Conservation (phyloP, 805 yeast species). For the Metschnikowia koreensis region DNA sequence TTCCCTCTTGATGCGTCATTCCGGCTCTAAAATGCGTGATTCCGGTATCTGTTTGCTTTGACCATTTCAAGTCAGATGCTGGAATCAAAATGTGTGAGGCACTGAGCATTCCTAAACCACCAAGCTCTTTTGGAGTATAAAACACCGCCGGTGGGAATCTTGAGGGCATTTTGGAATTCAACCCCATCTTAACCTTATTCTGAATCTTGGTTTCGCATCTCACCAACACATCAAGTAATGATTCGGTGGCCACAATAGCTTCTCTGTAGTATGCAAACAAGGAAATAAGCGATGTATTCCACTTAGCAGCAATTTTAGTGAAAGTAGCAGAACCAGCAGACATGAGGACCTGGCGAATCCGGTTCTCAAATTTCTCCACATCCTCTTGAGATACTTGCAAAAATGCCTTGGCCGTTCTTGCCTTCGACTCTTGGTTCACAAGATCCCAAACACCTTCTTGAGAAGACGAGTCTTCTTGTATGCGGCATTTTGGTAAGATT, state of each 20-base stretch:
- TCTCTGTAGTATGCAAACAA: constrained; percentile 89
- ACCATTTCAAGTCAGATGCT: constrained; percentile 87
- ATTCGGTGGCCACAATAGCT: constrained; percentile 81
- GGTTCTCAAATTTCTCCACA: constrained; percentile 73
- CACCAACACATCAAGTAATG: constrained; percentile 76
- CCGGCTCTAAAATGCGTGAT: constrained; percentile 93
- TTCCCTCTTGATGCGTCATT: constrained; percentile 77
- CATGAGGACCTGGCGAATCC: constrained; percentile 88
- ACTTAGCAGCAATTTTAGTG: constrained; percentile 87
- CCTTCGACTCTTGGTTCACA: constrained; percentile 65
- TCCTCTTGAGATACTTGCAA: constrained; percentile 81
- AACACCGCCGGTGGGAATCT: constrained; percentile 98
- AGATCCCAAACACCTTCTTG: constrained; percentile 93
- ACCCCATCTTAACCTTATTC: constrained; percentile 89
- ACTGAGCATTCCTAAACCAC: constrained; percentile 97
- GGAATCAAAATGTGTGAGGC: constrained; percentile 96
- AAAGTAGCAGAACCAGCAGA: constrained; percentile 95
- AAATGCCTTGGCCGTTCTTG: constrained; percentile 84
- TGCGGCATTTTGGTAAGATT: constrained; percentile 71
- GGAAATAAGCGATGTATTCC: constrained; percentile 91
- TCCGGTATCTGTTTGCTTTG: constrained; percentile 91
- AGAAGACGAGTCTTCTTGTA: constrained; percentile 50
- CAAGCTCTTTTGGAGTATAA: constrained; percentile 94
- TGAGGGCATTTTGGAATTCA: constrained; percentile 97
- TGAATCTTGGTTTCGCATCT: constrained; percentile 92